Percentiles rank a stretch among this genome's conserved stretches.
These are phyloP conservation scores for Emergomyces orientalis DNA, from an alignment of 2,329 filamentous ascomycete genomes.

Conservation along the genomic window DNA sequence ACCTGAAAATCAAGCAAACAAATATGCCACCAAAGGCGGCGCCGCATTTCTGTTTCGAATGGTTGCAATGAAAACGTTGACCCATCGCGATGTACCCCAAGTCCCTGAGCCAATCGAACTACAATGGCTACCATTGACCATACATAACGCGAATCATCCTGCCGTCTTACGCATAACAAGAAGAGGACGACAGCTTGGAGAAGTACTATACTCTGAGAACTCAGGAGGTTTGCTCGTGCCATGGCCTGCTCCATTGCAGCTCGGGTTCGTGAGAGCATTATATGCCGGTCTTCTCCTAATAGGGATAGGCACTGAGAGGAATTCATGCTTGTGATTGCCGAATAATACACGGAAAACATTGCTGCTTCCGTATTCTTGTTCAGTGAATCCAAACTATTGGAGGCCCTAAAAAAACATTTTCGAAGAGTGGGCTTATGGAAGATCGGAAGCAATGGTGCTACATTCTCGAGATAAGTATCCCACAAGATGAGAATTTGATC, in stretches of 20 bases:
- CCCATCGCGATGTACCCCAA: slow-evolving; percentile 46
- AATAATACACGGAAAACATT: slow-evolving; percentile 55
- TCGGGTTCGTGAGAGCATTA: slow-evolving; percentile 47
- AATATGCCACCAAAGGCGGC: slow-evolving; percentile 45
- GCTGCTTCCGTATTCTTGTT: slow-evolving; percentile 48
- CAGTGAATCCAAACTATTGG: slow-evolving; percentile 42
- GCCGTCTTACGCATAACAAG: slow-evolving; percentile 41
- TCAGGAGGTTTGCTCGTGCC: slow-evolving; percentile 53
- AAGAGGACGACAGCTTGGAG: slow-evolving; percentile 56
- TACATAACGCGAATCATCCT: slow-evolving; percentile 35
- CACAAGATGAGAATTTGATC: slow-evolving; percentile 45
- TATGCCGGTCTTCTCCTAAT: slow-evolving; percentile 45
- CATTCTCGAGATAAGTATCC: slow-evolving; percentile 51
- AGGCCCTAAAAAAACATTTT: slow-evolving; percentile 43
- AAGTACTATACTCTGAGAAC: slow-evolving; percentile 52
- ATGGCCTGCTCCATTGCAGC: slow-evolving; percentile 56
- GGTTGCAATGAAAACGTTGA: slow-evolving; percentile 39
- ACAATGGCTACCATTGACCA: slow-evolving; percentile 37
- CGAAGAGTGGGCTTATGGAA: slow-evolving; percentile 49
- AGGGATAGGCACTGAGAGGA: slow-evolving; percentile 34
- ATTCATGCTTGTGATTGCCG: slow-evolving; percentile 39
- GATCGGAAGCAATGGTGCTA: slow-evolving; percentile 53
- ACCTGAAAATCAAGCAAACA: slow-evolving; percentile 40
- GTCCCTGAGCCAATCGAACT: slow-evolving; percentile 35
- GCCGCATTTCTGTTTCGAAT: slow-evolving; percentile 45